phyloP scores from a whole-genome alignment of 495 filamentous ascomycete species.

The Xylaria flabelliformis region DNA sequence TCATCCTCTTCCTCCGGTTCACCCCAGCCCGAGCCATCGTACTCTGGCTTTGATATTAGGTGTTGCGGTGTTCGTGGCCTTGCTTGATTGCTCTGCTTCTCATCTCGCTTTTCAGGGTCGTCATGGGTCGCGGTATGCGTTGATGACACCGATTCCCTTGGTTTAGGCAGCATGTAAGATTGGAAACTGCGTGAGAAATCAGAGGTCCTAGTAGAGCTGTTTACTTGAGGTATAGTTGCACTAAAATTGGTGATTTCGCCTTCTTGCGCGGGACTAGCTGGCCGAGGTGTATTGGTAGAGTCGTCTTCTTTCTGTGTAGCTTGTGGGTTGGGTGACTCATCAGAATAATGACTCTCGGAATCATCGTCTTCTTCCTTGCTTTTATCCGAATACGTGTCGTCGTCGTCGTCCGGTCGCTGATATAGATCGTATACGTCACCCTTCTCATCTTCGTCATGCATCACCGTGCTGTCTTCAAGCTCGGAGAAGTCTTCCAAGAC shows the following conservation, averaged over 20 bases:
- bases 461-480: conserved; percentile 62
- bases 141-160: conserved; percentile 40
- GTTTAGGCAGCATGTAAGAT: conserved; percentile 50
- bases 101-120: conserved; percentile 54
- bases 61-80: conserved; percentile 71
- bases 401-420: conserved; percentile 32
- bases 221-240: conserved; percentile 36
- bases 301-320: conserved; percentile 30
- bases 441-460: conserved; percentile 65
- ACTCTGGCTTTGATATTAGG: conserved; percentile 58
- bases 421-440: conserved; percentile 39
- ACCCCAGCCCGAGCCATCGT: conserved; percentile 62
- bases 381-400: conserved; percentile 14
- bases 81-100: conserved; percentile 33
- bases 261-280: conserved; percentile 44
- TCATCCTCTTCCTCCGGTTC: conserved; percentile 58
- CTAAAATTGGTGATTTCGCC: conserved; percentile 38
- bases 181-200: conserved; percentile 51
- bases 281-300: conserved; percentile 52
- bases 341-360: conserved; percentile 38
- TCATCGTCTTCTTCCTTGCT: conserved; percentile 30
- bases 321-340: conserved; percentile 29
- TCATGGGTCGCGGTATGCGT: conserved; percentile 47
- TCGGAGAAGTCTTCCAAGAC: conserved; percentile 61
- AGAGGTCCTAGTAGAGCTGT: conserved; percentile 36